A percentile compares a stretch with the other conserved stretches of the same genome.
Conservation (phyloP, 306 rosid species). For the Prunus salicina region DNA sequence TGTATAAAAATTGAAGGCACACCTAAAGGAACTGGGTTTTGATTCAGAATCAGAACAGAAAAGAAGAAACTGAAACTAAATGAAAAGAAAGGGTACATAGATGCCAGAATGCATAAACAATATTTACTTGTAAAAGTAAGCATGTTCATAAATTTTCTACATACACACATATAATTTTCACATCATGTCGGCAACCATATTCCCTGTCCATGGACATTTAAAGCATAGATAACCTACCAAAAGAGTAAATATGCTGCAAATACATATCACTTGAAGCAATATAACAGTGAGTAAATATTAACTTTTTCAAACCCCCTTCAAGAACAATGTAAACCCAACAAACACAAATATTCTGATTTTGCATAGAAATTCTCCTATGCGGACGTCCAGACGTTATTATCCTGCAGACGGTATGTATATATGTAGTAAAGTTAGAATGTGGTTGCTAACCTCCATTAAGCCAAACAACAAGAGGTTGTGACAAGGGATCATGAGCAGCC, state of each 20-base stretch:
- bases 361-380: too few species aligned
- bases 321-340: neutral
- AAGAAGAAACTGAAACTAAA: neutral
- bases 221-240: neutral
- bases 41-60: neutral
- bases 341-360: too few species aligned
- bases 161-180: neutral
- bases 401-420: too few species aligned
- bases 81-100: too few species aligned
- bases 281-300: neutral
- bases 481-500: slow-evolving; percentile 48
- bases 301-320: too few species aligned
- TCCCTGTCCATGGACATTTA: neutral
- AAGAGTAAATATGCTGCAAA: neutral
- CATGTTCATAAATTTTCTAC: neutral
- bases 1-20: neutral
- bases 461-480: slow-evolving; percentile 84
- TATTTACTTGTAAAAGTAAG: neutral
- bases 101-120: neutral
- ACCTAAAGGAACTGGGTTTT: neutral
- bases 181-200: neutral
- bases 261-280: neutral
- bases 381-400: too few species aligned
- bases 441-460: slow-evolving; percentile 69
- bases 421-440: too few species aligned